phyloP scores from a whole-genome alignment of 2,329 filamentous ascomycete species.

The Aspergillus hiratsukae region DNA sequence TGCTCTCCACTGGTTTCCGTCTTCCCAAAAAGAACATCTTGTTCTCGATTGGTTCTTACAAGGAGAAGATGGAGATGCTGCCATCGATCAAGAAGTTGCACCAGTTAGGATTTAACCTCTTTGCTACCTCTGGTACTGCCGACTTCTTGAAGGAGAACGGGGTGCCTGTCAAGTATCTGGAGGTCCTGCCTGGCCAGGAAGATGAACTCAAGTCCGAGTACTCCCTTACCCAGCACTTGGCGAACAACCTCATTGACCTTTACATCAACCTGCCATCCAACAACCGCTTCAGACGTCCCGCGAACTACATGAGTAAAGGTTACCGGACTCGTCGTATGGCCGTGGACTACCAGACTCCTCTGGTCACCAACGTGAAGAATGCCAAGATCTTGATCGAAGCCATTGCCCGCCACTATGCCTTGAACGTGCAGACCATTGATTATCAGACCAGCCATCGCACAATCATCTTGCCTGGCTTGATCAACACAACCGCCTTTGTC shows the following conservation, averaged over 20 bases:
- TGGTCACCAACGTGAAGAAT: slow-evolving; percentile 99
- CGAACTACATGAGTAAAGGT: slow-evolving; percentile 97
- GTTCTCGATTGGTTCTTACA: slow-evolving; percentile 92
- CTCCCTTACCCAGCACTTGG: slow-evolving; percentile 91
- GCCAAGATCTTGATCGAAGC: slow-evolving; percentile 96
- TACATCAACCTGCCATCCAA: slow-evolving; percentile 99
- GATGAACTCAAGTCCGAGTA: slow-evolving; percentile 92
- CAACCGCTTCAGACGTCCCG: slow-evolving; percentile 93
- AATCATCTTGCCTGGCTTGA: slow-evolving; percentile 66
- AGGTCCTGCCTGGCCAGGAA: slow-evolving; percentile 72
- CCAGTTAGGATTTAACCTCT: slow-evolving; percentile 89
- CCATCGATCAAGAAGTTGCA: slow-evolving; percentile 86
- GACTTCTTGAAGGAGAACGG: slow-evolving; percentile 94
- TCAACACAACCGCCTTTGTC: slow-evolving; percentile 77
- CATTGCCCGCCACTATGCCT: slow-evolving; percentile 79
- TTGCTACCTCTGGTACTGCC: slow-evolving; percentile 91
- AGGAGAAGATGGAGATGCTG: slow-evolving; percentile 97
- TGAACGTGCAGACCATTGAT: slow-evolving; percentile 78
- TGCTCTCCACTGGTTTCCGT: slow-evolving; percentile 94
- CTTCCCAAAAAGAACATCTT: slow-evolving; percentile 94
- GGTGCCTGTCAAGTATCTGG: slow-evolving; percentile 87
- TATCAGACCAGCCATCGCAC: slow-evolving; percentile 86
- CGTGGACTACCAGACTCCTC: slow-evolving; percentile 92
- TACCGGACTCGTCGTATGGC: slow-evolving; percentile 97
- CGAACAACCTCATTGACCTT: slow-evolving; percentile 95